phyloP scores from a whole-genome alignment of 108 stramenopile genomes.

The Discostella pseudostelligera region DNA sequence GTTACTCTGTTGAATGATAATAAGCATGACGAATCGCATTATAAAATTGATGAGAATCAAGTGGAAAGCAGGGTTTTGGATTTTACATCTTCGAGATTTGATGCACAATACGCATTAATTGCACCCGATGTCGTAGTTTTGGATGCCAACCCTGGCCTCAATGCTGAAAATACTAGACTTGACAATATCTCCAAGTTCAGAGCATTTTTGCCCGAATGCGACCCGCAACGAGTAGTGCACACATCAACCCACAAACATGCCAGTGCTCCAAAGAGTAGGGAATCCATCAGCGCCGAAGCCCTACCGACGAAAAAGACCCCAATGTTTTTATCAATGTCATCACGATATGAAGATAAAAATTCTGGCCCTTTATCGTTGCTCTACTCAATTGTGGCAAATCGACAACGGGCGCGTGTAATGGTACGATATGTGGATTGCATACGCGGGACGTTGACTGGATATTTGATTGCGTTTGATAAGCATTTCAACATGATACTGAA shows the following conservation, averaged over 20 bases:
- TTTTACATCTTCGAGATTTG: constrained; percentile 59
- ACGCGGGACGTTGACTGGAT: constrained; percentile 76
- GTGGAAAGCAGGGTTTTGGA: constrained; percentile 53
- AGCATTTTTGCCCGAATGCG: constrained; percentile 42
- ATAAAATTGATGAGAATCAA: constrained; percentile 43
- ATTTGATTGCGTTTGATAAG: constrained; percentile 77
- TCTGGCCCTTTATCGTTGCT: constrained; percentile 68
- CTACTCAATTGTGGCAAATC: constrained; percentile 45
- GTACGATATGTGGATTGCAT: constrained; percentile 76
- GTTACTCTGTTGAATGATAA: not conserved
- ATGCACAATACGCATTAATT: constrained; percentile 59
- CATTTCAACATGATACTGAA: constrained; percentile 79
- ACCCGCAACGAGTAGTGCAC: constrained; percentile 50
- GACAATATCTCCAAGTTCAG: constrained; percentile 57
- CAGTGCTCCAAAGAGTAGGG: not conserved
- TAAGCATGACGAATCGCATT: constrained; percentile 56
- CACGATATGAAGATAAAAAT: constrained; percentile 31
- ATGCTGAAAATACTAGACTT: constrained; percentile 29
- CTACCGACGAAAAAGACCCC: constrained; percentile 27
- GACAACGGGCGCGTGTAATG: constrained; percentile 60
- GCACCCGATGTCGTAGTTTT: constrained; percentile 27
- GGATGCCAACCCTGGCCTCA: constrained; percentile 41
- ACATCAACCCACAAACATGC: constrained; percentile 13
- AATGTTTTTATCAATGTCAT: constrained; percentile 49
- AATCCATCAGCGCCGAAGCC: constrained; percentile 3